phyloP scores from a whole-genome alignment of 176 grass and related monocot genomes.

The Guadua angustifolia region DNA sequence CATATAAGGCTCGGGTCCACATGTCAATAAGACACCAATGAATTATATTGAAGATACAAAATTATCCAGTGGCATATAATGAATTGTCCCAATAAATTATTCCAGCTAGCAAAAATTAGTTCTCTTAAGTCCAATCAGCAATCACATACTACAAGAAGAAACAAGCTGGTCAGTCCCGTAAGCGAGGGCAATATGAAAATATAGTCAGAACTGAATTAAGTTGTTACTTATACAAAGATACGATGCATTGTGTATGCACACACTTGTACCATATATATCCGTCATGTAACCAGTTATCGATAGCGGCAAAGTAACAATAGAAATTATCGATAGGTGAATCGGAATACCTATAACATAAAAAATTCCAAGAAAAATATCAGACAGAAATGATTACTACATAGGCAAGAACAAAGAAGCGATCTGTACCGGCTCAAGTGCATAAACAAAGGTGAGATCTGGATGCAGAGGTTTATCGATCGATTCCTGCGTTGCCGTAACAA shows the following conservation, averaged over 20 bases:
- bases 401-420: background rate
- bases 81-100: background rate
- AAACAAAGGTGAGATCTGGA: constrained; percentile 50
- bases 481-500: constrained; percentile 55
- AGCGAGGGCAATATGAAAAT: background rate
- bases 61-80: too few relatives aligned
- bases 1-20: too few relatives aligned
- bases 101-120: background rate
- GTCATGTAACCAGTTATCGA: background rate
- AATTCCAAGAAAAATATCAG: background rate
- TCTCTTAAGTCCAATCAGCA: background rate
- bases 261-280: background rate
- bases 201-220: background rate
- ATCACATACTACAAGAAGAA: background rate
- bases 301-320: background rate
- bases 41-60: too few relatives aligned
- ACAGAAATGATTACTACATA: background rate
- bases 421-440: background rate
- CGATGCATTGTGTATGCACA: background rate
- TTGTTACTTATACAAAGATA: background rate
- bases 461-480: constrained; percentile 70
- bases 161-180: background rate
- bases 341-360: background rate
- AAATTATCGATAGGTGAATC: background rate
- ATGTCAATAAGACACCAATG: too few relatives aligned